Base-by-base conservation (phyloP, 2,329 filamentous ascomycete species). In the Aspergillus neoniger region DNA sequence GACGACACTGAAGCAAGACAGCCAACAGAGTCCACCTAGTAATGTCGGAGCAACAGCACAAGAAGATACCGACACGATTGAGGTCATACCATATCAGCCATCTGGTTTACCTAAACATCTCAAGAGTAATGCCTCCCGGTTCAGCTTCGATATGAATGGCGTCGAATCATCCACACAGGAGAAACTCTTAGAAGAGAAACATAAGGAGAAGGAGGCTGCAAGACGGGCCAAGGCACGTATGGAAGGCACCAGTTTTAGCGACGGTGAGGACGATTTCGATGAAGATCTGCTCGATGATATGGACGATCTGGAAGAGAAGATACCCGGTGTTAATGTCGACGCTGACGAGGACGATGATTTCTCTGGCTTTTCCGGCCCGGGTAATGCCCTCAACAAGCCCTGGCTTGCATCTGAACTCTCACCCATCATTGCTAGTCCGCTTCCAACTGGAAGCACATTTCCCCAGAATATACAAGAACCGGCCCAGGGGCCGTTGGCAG, bases 131-230 rank as follows among this genome's bases (percentile, higher is more conserved):
- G 83, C 86, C 0, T 88, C 85, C 2, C 78, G 86, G 9, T 89
- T 89, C 69, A 88, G 86, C 65, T 89, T 89, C 65, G 86, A 89
- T 63, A 83, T 88, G 67, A 82, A 80, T 5, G 82, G 82, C 15
- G 79, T 80, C 9, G 86, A 85, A 57, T 86, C 85, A 5, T 80
- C 82, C 4, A 79, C 80, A 0, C 85, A 89, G 68, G 86, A 89
- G 67, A 83, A 83, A 63, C 74, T 87, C 6, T 74, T 89, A 36
- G 86, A 89, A 73, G 86, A 88, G 61, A 85, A 85, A 55, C 85
- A 88, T 65, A 81, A 85, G 75, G 75, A 81, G 70, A 76, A 85
- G 75, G 77, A 83, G 71, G 76, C 82, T 61, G 76, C 74, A 30
- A 73, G 75, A 54, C 77, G 70, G 58, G 71, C 71, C 12, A 67